These are phyloP conservation scores for Pythium dissotocum DNA, from an alignment of 352 stramenopile species.

Conservation along the genomic window DNA sequence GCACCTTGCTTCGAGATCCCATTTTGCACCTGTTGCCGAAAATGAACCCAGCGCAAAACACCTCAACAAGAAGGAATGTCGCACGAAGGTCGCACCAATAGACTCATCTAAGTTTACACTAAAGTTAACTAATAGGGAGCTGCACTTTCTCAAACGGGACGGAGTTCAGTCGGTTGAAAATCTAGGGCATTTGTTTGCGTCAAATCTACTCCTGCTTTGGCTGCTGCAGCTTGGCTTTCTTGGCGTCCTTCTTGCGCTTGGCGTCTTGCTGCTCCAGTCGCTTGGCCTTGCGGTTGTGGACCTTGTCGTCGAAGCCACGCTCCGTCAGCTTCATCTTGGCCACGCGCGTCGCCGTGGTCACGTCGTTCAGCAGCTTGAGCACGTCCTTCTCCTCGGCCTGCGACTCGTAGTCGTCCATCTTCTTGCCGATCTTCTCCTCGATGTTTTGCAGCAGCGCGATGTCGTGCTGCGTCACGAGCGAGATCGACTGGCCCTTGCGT, in stretches of 20 bases:
- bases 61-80: slow-evolving; percentile 19
- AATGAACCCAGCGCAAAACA: slow-evolving; percentile 8
- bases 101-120: slow-evolving; percentile 9
- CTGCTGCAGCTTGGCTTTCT: slow-evolving; percentile 14
- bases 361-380: slow-evolving; percentile 93
- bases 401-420: slow-evolving; percentile 89
- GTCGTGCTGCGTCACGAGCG: slow-evolving; percentile 94
- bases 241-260: slow-evolving; percentile 30
- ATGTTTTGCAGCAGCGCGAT: slow-evolving; percentile 95
- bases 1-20: slow-evolving; percentile 29
- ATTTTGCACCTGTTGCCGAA: slow-evolving; percentile 11
- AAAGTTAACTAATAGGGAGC: not conserved
- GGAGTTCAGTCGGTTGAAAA: too few species aligned
- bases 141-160: too few species aligned
- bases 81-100: slow-evolving; percentile 19
- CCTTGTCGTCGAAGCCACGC: slow-evolving; percentile 87
- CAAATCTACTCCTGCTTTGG: not conserved
- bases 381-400: slow-evolving; percentile 91
- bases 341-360: slow-evolving; percentile 93
- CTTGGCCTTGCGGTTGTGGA: slow-evolving; percentile 68
- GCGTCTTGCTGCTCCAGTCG: slow-evolving; percentile 56
- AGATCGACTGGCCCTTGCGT: slow-evolving; percentile 90
- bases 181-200: not conserved
- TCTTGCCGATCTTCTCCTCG: slow-evolving; percentile 89
- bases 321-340: slow-evolving; percentile 93